Percentiles rank a stretch among this genome's conserved stretches.
phyloP scores from a whole-genome alignment of 2,329 filamentous ascomycete species.

The Stagonosporopsis chrysanthemi region DNA sequence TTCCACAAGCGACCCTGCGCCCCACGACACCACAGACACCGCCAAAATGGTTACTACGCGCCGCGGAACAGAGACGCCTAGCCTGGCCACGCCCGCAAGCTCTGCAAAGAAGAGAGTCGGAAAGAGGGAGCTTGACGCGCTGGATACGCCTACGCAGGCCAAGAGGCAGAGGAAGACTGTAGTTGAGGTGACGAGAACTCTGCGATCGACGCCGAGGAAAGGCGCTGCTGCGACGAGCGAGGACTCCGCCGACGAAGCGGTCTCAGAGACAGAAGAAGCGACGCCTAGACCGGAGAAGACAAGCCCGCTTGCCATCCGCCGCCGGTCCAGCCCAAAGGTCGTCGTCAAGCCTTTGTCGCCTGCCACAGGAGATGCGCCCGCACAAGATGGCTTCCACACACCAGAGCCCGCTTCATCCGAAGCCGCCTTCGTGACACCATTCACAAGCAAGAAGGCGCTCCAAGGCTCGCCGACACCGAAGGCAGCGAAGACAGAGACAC shows the following conservation, averaged over 20 bases:
- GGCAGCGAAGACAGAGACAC: conserved; percentile 22
- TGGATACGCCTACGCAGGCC: conserved; percentile 39
- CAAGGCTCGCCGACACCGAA: conserved; percentile 39
- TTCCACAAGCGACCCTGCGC: conserved; percentile 20
- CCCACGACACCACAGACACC: conserved; percentile 14
- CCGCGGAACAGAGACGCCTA: conserved; percentile 40
- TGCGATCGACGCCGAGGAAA: conserved; percentile 18
- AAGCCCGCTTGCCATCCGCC: conserved; percentile 27
- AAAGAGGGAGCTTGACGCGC: conserved; percentile 41
- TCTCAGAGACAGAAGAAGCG: conserved; percentile 21
- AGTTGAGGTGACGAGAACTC: conserved; percentile 23
- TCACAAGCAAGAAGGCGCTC: conserved; percentile 26
- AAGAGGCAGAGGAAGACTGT: conserved; percentile 39
- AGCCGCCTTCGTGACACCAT: conserved; percentile 35
- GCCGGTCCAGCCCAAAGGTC: conserved; percentile 35
- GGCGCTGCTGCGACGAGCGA: conserved; percentile 16
- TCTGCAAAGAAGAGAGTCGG: conserved; percentile 32
- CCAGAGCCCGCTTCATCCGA: conserved; percentile 30
- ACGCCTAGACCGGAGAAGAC: conserved; percentile 21
- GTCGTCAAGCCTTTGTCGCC: conserved; percentile 29
- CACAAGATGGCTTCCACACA: conserved; percentile 34
- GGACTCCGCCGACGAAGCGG: conserved; percentile 18
- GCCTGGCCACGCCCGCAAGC: conserved; percentile 34
- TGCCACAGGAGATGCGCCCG: conserved; percentile 18
- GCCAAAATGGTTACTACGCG: conserved; percentile 47